phyloP scores from a whole-genome alignment of 192 early-diverging fungal genomes.

The Funneliformis mosseae region DNA sequence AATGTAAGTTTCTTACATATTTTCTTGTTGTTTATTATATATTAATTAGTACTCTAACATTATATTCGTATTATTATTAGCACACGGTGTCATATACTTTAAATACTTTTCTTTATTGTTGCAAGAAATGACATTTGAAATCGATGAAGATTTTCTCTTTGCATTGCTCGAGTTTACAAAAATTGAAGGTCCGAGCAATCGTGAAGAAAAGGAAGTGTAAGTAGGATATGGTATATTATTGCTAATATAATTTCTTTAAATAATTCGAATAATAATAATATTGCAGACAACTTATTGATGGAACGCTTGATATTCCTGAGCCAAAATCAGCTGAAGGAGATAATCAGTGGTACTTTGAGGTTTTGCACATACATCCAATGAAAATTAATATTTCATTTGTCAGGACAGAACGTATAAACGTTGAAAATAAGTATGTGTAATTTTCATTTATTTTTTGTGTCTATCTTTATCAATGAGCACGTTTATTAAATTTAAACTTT shows the following conservation, averaged over 20 bases:
- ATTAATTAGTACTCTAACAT: neutral
- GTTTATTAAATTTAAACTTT: constrained; percentile 12
- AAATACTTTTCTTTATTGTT: constrained; percentile 90
- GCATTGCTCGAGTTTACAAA: constrained; percentile 86
- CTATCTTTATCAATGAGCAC: neutral
- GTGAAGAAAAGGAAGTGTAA: constrained; percentile 54
- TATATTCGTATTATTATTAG: constrained; percentile 37
- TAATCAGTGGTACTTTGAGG: constrained; percentile 89
- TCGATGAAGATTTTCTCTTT: constrained; percentile 92
- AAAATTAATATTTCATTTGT: constrained; percentile 97
- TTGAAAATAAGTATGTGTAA: constrained; percentile 62
- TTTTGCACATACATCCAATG: constrained; percentile 90
- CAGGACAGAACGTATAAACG: constrained; percentile 69
- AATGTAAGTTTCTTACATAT: constrained; percentile 49
- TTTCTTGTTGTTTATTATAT: neutral
- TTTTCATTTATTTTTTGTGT: constrained; percentile 12
- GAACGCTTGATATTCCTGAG: constrained; percentile 69
- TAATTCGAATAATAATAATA: neutral
- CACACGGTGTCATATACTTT: constrained; percentile 94
- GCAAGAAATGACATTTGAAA: constrained; percentile 92
- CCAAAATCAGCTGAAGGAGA: constrained; percentile 68
- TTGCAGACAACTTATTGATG: constrained; percentile 49
- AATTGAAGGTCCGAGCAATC: constrained; percentile 58
- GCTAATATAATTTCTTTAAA: neutral
- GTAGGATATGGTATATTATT: constrained; percentile 14